phyloP scores from a whole-genome alignment of 768 basidiomycete genomes.

The Xerocomellus intermedius region DNA sequence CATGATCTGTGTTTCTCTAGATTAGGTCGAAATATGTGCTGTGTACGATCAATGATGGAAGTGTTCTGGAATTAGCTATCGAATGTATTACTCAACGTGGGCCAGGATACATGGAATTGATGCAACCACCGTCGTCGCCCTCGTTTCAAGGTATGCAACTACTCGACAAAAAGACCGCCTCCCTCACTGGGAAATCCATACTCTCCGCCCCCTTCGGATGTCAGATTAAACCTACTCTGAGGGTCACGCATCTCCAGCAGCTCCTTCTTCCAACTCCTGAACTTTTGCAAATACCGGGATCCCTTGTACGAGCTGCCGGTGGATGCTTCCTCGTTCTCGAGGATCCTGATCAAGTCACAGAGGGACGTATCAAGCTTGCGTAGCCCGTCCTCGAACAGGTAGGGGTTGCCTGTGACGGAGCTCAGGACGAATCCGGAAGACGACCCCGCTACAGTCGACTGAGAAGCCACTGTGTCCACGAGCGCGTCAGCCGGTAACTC shows the following conservation, averaged over 20 bases:
- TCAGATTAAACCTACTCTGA: background rate
- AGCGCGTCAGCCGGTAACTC: background rate
- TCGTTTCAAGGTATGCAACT: background rate
- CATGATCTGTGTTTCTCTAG: conserved; percentile 6
- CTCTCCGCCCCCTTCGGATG: background rate
- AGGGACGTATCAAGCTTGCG: conserved; percentile 44
- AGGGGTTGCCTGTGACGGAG: conserved; percentile 45
- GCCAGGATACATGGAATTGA: background rate
- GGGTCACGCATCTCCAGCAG: conserved; percentile 28
- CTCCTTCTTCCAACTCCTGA: conserved; percentile 43
- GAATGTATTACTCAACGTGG: conserved; percentile 2
- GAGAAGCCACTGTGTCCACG: conserved; percentile 21
- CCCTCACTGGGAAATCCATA: conserved; percentile 7
- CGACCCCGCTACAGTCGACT: conserved; percentile 20
- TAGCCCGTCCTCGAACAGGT: conserved; percentile 42
- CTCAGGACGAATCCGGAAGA: conserved; percentile 19
- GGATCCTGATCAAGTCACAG: conserved; percentile 40
- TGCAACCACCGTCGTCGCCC: background rate
- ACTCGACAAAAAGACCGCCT: conserved; percentile 31
- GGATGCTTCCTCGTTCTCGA: conserved; percentile 43
- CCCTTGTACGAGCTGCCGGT: conserved; percentile 35
- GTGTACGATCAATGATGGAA: conserved; percentile 13
- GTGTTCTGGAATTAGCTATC: conserved; percentile 1
- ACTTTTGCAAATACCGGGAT: conserved; percentile 38
- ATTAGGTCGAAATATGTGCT: background rate